A percentile compares a stretch with the other conserved stretches of the same genome.
phyloP scores from a whole-genome alignment of 768 basidiomycete species.

The Boletus rufocinnamomeus region DNA sequence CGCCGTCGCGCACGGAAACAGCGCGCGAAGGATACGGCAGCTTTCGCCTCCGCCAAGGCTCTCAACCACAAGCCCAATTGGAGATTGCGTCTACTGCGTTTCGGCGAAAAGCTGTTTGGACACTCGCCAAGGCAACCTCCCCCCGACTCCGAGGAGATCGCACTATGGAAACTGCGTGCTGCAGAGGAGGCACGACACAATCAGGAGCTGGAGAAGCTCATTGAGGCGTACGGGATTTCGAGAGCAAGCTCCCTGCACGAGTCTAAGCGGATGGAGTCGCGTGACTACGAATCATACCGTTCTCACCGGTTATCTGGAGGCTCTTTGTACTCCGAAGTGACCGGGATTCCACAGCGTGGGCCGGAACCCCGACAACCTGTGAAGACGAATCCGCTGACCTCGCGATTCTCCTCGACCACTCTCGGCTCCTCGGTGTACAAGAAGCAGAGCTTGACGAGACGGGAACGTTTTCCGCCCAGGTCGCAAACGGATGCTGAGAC shows the following conservation, averaged over 20 bases:
- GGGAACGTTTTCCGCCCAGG: conserved; percentile 29
- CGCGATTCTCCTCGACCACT: conserved; percentile 53
- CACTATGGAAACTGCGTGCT: conserved; percentile 50
- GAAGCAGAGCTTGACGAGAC: conserved; percentile 33
- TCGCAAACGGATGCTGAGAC: conserved; percentile 58
- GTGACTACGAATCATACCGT: conserved; percentile 26
- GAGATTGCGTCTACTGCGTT: conserved; percentile 55
- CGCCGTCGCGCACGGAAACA: conserved; percentile 68
- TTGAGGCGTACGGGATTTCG: conserved; percentile 49
- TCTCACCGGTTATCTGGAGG: conserved; percentile 44
- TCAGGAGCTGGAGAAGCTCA: conserved; percentile 52
- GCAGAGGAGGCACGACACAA: conserved; percentile 53
- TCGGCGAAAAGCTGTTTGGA: conserved; percentile 62
- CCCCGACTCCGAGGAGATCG: conserved; percentile 46
- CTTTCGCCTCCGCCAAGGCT: conserved; percentile 62
- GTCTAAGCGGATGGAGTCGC: conserved; percentile 26
- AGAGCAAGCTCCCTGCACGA: conserved; percentile 39
- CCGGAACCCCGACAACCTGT: conserved; percentile 79
- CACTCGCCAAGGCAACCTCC: conserved; percentile 34
- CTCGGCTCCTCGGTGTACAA: conserved; percentile 39
- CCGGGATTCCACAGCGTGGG: conserved; percentile 57
- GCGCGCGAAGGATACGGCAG: conserved; percentile 64
- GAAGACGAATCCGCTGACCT: conserved; percentile 45
- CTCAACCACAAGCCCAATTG: conserved; percentile 52
- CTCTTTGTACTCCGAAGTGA: conserved; percentile 70